Evolutionary conservation across 768 basidiomycete genomes (phyloP).

Genomic region (Mycena maculata): DNA sequence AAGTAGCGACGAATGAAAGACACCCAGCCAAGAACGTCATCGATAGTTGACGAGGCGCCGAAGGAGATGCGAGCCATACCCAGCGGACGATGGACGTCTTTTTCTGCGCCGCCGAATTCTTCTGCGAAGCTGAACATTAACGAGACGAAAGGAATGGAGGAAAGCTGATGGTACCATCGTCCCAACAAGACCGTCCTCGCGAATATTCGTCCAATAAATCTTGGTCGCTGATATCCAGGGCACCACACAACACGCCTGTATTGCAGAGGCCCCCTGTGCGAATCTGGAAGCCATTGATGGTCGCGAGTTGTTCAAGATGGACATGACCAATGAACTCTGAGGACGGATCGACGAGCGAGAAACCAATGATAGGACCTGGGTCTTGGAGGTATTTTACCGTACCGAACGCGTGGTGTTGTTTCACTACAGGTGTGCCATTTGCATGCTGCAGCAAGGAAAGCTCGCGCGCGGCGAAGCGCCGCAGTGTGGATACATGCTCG

Average conservation of each 20-base stretch:
- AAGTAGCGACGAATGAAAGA: constrained; percentile 36
- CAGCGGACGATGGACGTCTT: constrained; percentile 13
- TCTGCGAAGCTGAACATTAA: constrained; percentile 17
- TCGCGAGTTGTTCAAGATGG: constrained; percentile 33
- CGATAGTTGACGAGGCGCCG: constrained; percentile 34
- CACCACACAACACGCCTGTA: constrained; percentile 28
- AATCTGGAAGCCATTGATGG: constrained; percentile 34
- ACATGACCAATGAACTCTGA: constrained; percentile 33
- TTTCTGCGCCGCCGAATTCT: constrained; percentile 24
- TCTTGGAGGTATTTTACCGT: constrained; percentile 16
- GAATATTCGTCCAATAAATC: constrained; percentile 29
- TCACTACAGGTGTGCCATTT: constrained; percentile 31
- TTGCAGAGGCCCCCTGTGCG: constrained; percentile 34
- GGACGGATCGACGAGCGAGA: constrained; percentile 28
- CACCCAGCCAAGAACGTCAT: constrained; percentile 32
- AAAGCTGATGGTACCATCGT: constrained; percentile 27
- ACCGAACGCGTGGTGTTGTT: constrained; percentile 23
- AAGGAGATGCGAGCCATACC: constrained; percentile 35
- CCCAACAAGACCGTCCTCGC: constrained; percentile 33
- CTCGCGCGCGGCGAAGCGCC: constrained; percentile 27
- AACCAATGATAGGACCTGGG: constrained; percentile 31
- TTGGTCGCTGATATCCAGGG: constrained; percentile 27
- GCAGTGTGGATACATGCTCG: constrained; percentile 26
- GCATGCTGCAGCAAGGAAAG: constrained; percentile 25
- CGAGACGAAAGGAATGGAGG: neutral